Evolutionary conservation across 805 yeast species (phyloP), one percentile per base, ranked within the genome.

Genomic region (Vanderwaltozyma tropicalis): DNA sequence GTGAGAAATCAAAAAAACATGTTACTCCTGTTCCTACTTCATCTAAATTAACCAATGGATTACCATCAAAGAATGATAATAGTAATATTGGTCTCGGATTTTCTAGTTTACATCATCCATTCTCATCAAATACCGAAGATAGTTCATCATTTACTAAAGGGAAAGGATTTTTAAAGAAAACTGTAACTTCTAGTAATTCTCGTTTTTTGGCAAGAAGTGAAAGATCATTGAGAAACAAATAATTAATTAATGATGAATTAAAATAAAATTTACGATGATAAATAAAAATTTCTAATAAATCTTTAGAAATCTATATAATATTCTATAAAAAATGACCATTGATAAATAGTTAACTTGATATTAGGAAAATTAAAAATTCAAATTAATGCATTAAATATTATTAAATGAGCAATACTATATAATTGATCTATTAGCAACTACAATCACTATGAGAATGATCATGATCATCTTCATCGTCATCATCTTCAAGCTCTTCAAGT

Each of bases 191-290:
- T 16, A 66, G 76, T 16, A 77, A 75, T 52, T 78, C 84, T 5
- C 74, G 73, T 48, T 63, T 79, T 33, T 57, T 78, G 41, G 78
- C 82, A 4, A 60, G 84, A 49, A 71, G 76, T 32, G 53, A 49
- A 19, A 42, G 41, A 19, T 28, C 44, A 6, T 44, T 45, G n/a
- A 41, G 53, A 37, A 37, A 35, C 14, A 33, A 33, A 24, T 24
- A 33, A 24, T 24, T 8, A 24, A 4, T 14, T 12, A 22, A 9
- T 22, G 8, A 9, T 12, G 11, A 12, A 8, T 9, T 9, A 22
- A 22, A 22, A n/a, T n/a, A n/a, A n/a, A n/a, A n/a, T n/a, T n/a
- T n/a, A 22, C 8, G 26, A 22, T 12, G 12, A n/a, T n/a, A n/a
- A n/a, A n/a, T n/a, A n/a, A n/a, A n/a, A n/a, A n/a, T n/a, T n/a